phyloP scores from a whole-genome alignment of 345 rosid genomes.

The Bruguiera parviflora region DNA sequence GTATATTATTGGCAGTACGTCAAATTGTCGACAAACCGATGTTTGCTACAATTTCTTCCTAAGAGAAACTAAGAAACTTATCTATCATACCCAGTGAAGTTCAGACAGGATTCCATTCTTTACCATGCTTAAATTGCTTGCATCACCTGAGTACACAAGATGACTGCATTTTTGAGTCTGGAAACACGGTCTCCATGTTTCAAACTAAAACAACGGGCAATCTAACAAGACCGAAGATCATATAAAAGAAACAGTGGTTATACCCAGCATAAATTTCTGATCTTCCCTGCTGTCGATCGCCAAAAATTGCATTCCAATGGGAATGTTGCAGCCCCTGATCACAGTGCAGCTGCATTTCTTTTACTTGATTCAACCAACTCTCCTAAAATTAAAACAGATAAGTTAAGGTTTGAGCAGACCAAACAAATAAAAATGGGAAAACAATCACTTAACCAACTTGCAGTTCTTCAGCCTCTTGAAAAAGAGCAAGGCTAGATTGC shows the following conservation, averaged over 20 bases:
- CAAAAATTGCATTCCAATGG: slow-evolving; percentile 32
- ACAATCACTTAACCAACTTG: background rate
- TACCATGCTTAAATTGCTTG: too few species aligned
- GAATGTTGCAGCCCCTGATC: slow-evolving; percentile 68
- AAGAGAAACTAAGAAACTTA: too few species aligned
- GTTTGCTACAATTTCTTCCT: too few species aligned
- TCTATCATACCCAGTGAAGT: background rate
- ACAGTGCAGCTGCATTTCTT: slow-evolving; percentile 71
- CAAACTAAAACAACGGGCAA: too few species aligned
- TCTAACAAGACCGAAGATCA: too few species aligned
- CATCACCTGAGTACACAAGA: too few species aligned
- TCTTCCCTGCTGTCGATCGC: slow-evolving; percentile 40
- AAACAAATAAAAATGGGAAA: background rate
- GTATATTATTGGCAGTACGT: background rate
- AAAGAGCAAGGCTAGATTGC: background rate
- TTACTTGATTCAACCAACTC: slow-evolving; percentile 62
- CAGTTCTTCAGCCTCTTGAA: background rate
- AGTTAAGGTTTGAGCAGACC: background rate
- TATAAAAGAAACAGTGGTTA: too few species aligned
- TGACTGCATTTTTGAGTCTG: too few species aligned
- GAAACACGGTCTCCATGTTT: too few species aligned
- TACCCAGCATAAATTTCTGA: slow-evolving; percentile 46
- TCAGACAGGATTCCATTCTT: background rate
- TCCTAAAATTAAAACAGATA: slow-evolving; percentile 49
- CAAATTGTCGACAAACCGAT: too few species aligned